These are phyloP conservation scores for Linum lewisii DNA, from an alignment of 345 rosid genomes.

Conservation along the genomic window DNA sequence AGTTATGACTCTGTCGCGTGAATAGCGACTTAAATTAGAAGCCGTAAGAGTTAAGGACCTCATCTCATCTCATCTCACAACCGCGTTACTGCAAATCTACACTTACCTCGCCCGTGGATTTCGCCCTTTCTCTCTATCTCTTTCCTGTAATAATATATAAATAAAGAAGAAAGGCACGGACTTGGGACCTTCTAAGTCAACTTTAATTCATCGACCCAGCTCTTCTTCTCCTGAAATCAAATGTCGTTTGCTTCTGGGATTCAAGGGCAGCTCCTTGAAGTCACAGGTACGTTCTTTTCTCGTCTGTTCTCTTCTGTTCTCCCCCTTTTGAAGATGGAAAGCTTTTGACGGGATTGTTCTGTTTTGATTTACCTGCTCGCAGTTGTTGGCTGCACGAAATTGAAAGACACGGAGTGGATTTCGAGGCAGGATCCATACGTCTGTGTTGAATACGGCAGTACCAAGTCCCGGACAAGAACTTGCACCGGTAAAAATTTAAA, in stretches of 20 bases:
- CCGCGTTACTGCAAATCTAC: background rate
- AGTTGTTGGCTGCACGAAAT: constrained; percentile 22
- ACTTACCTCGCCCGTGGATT: no score
- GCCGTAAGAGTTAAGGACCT: background rate
- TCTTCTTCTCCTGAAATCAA: background rate
- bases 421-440: constrained; percentile 29
- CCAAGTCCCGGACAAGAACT: constrained; percentile 22
- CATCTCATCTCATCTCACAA: background rate
- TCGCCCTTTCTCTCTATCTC: background rate
- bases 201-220: background rate
- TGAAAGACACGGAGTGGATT: constrained; percentile 31
- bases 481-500: constrained; percentile 15
- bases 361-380: constrained; percentile 3
- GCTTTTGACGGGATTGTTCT: background rate
- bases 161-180: background rate
- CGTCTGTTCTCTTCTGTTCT: background rate
- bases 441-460: constrained; percentile 25
- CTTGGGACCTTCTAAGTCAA: background rate
- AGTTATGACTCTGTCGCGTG: background rate
- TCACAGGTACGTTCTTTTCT: constrained; percentile 41
- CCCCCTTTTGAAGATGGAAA: background rate
- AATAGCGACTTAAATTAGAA: background rate
- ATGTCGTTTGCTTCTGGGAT: constrained; percentile 36
- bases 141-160: no score
- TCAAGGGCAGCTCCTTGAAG: constrained; percentile 72